Percentiles rank a stretch among this genome's conserved stretches.
Conservation (phyloP, 345 rosid genomes). For the Lenwebbia sp. region DNA sequence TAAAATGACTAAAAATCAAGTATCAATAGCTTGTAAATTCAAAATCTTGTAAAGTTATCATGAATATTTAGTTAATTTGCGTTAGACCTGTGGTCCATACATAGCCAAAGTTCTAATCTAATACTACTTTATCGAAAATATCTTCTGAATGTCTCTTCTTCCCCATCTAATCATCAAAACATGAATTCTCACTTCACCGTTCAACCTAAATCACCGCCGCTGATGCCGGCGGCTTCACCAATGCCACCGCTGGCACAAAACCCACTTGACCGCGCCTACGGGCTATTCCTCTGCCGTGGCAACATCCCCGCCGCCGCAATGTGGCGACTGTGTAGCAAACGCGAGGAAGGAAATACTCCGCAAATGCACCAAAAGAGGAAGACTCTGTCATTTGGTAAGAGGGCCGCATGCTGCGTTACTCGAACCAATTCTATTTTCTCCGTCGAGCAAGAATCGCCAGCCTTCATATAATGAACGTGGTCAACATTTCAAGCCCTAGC, state of each 20-base stretch:
- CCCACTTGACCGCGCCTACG: neutral
- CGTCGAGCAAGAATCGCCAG: rapidly evolving
- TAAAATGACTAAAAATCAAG: too few relatives aligned
- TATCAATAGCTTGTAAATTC: neutral
- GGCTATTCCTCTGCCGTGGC: conserved; percentile 27
- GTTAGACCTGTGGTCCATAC: neutral
- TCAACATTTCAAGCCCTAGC: neutral
- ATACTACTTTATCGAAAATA: neutral
- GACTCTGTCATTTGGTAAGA: conserved; percentile 16
- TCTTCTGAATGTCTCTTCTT: neutral
- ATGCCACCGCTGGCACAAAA: conserved; percentile 2
- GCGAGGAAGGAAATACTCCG: conserved; percentile 4
- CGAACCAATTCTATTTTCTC: neutral
- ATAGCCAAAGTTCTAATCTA: neutral
- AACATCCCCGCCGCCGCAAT: neutral
- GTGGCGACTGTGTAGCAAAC: conserved; percentile 4
- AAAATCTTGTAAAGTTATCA: neutral
- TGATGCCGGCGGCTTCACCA: neutral
- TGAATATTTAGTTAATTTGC: neutral
- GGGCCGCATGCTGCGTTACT: conserved; percentile 11
- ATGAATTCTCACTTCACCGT: neutral
- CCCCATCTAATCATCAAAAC: neutral
- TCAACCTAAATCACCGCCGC: neutral
- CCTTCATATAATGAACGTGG: too few relatives aligned
- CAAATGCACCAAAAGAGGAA: conserved; percentile 5